These are phyloP conservation scores for Nepenthes gracilis DNA, from an alignment of 148 eudicot genomes.

Conservation along the genomic window DNA sequence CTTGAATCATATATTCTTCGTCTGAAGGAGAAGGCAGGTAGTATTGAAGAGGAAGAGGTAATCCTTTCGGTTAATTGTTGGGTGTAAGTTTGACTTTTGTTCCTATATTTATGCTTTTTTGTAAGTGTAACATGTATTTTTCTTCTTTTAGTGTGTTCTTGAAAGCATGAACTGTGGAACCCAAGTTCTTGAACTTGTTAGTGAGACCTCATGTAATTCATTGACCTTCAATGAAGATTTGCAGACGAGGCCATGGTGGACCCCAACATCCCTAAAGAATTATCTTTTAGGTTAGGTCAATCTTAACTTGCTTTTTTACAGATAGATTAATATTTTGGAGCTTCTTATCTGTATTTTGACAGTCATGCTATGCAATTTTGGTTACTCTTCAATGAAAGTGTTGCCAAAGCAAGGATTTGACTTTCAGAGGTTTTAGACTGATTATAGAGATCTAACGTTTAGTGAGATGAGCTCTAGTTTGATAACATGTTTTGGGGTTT, in stretches of 20 bases:
- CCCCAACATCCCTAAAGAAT: constrained; percentile 74
- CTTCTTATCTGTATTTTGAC: too few species aligned
- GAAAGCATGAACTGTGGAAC: constrained; percentile 55
- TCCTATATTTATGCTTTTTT: too few species aligned
- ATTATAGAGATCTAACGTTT: not conserved
- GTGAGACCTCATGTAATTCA: constrained; percentile 43
- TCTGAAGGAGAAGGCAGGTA: constrained; percentile 65
- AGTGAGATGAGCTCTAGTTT: not conserved
- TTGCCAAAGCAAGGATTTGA: too few species aligned
- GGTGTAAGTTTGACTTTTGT: not conserved
- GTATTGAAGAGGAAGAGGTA: constrained; percentile 75
- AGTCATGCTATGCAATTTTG: too few species aligned
- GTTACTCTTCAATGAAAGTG: too few species aligned
- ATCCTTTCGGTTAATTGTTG: not conserved
- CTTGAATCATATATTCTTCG: constrained; percentile 71
- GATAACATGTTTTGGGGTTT: not conserved
- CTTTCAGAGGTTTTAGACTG: not conserved
- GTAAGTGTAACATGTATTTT: not conserved
- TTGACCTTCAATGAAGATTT: constrained; percentile 92
- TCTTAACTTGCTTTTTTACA: not conserved
- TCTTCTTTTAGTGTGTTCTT: constrained; percentile 40
- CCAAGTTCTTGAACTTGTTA: constrained; percentile 52
- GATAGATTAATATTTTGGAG: too few species aligned
- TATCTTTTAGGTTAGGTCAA: constrained; percentile 58
- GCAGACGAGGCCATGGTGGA: constrained; percentile 90